Base-by-base conservation (phyloP, 2,329 filamentous ascomycete species). In the Didymella arachidicola region DNA sequence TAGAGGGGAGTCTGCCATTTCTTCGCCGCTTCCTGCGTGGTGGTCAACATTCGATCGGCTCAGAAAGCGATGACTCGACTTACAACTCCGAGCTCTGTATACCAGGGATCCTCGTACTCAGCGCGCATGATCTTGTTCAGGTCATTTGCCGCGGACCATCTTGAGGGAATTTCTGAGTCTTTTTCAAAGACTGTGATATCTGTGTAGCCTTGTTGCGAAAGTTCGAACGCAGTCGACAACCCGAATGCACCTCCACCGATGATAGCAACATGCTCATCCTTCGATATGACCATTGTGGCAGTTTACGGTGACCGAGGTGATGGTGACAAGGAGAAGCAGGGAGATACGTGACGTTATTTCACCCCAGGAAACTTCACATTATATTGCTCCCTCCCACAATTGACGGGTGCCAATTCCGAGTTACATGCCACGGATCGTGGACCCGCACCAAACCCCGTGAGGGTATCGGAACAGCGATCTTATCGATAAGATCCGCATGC, bases 91-190 rank as follows among this genome's bases (percentile, higher is more conserved):
- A 86, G 67, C 2, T 84, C 77, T 0, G 83, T 83, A 58, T 87
- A 87, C 54, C 84, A 85, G 0, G 78, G 76, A 57, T 86, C 83
- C 60, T 85, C 83, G 57, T 87, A 87, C 62, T 87, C 84, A 4
- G 81, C 83, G 2, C 85, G 79, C 34, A 87, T 77, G 54, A 87
- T 87, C 71, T 88, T 88, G 69, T 87, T 88, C 26, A 87, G 68
- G 61, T 88, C 84, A 58, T 86, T 85, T 19, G 81, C 85, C 0
- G 84, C 86, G 0, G 86, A 86, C 65, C 72, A 80, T 4, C 74
- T 73, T 1, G 83, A 81, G 0, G 84, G 84, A 2, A 82, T 79
- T 10, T 76, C 72, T 11, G 63, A 61, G 39, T 71, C 72, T 30
- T 65, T 68, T 47, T 74, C 72, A 29, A 73, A 70, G 18, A 73